phyloP scores from a whole-genome alignment of 768 basidiomycete genomes.

The Podaxis sp. region DNA sequence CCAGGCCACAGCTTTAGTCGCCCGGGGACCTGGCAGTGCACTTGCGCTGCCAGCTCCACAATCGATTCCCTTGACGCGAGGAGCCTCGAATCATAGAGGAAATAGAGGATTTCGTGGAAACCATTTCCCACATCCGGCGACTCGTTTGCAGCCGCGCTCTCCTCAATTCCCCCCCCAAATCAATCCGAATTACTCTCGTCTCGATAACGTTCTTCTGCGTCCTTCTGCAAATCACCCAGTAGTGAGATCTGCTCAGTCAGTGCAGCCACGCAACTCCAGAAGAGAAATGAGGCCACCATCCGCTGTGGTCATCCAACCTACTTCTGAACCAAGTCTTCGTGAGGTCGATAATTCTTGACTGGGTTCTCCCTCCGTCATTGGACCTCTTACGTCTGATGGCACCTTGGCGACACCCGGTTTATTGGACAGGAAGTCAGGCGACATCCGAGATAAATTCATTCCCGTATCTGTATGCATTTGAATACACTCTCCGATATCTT shows the following conservation, averaged over 20 bases:
- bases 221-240: background rate
- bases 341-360: background rate
- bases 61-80: background rate
- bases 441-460: background rate
- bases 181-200: background rate
- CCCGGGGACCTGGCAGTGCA: background rate
- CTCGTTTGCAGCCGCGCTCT: background rate
- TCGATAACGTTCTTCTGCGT: background rate
- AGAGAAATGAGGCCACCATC: background rate
- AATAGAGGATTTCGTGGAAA: conserved; percentile 1
- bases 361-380: background rate
- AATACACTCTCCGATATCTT: background rate
- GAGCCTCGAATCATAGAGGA: background rate
- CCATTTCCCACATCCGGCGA: background rate
- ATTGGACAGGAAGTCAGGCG: background rate
- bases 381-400: background rate
- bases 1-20: background rate
- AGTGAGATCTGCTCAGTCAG: background rate
- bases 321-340: background rate
- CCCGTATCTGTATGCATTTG: background rate
- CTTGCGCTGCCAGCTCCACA: conserved; percentile 1
- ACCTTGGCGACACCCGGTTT: background rate
- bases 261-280: background rate
- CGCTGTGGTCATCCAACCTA: background rate
- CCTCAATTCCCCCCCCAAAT: background rate